These are phyloP conservation scores for Quercus ilex DNA, from an alignment of 306 rosid genomes.

Conservation along the genomic window DNA sequence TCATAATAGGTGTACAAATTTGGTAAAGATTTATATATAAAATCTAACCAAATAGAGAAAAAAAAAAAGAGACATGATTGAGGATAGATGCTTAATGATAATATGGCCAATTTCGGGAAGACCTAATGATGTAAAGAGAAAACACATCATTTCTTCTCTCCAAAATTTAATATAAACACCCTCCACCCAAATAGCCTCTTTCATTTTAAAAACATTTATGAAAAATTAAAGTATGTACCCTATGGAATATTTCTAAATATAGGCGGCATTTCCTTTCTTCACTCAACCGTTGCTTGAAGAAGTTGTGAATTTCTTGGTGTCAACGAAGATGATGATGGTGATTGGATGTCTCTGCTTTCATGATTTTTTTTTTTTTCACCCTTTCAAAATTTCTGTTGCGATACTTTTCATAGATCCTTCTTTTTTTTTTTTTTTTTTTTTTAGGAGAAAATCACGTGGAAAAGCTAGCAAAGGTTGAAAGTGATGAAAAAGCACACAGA, in stretches of 20 bases:
- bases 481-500: slow-evolving; percentile 5
- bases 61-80: not conserved
- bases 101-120: slow-evolving; percentile 11
- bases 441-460: slow-evolving; percentile 31
- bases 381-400: not conserved
- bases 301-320: slow-evolving; percentile 27
- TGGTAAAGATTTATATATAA: not conserved
- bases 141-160: slow-evolving; percentile 16
- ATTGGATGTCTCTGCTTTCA: slow-evolving; percentile 16
- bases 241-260: not conserved
- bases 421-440: not conserved
- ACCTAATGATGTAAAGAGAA: slow-evolving; percentile 34
- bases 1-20: not conserved
- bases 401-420: not conserved
- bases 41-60: too few species aligned
- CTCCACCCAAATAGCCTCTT: not conserved
- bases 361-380: slow-evolving; percentile 1
- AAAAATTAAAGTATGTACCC: not conserved
- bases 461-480: slow-evolving; percentile 16
- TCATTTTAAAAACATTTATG: not conserved
- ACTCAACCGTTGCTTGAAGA: slow-evolving; percentile 22
- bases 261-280: slow-evolving; percentile 17
- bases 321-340: slow-evolving; percentile 29
- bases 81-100: slow-evolving; percentile 10
- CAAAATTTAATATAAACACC: not conserved